These are phyloP conservation scores for Calocybe indica DNA, from an alignment of 768 basidiomycete species.

Conservation along the genomic window DNA sequence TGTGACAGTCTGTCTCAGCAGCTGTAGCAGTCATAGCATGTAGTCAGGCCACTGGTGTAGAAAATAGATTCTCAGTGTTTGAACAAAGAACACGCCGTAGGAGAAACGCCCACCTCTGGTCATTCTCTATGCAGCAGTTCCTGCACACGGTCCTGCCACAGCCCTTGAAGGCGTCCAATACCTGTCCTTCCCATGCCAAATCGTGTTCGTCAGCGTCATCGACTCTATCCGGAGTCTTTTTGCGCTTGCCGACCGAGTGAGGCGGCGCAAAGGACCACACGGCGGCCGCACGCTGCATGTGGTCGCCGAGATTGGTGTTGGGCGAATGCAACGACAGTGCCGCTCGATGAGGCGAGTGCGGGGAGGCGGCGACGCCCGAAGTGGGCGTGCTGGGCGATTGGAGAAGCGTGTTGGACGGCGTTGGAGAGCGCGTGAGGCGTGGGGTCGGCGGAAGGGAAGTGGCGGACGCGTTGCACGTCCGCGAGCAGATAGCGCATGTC, in stretches of 20 bases:
- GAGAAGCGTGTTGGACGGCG: conserved; percentile 23
- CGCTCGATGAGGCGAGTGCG: conserved; percentile 14
- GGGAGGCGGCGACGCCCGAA: too few species aligned
- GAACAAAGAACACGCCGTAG: neutral
- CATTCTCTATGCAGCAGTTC: conserved; percentile 38
- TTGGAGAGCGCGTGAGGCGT: conserved; percentile 30
- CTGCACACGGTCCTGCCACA: conserved; percentile 37
- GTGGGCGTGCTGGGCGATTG: conserved; percentile 9
- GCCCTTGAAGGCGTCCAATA: conserved; percentile 17
- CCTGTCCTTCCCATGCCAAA: conserved; percentile 1
- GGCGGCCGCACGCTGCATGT: neutral
- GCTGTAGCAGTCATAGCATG: conserved; percentile 33
- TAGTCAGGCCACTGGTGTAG: conserved; percentile 25
- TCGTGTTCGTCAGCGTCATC: conserved; percentile 12
- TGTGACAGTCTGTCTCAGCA: neutral
- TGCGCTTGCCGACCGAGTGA: conserved; percentile 2
- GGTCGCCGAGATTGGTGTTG: conserved; percentile 18
- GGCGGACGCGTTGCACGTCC: conserved; percentile 32
- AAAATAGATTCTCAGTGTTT: neutral
- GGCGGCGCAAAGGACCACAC: neutral
- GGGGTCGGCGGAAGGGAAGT: conserved; percentile 33
- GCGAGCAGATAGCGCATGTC: conserved; percentile 39
- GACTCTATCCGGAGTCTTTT: conserved; percentile 10
- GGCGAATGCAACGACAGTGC: conserved; percentile 22
- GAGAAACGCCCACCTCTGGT: conserved; percentile 27